Evolutionary conservation across 1,284 basidiomycete genomes (phyloP), one percentile per base, ranked within the genome.

Genomic region (Tilletiopsis washingtonensis): DNA sequence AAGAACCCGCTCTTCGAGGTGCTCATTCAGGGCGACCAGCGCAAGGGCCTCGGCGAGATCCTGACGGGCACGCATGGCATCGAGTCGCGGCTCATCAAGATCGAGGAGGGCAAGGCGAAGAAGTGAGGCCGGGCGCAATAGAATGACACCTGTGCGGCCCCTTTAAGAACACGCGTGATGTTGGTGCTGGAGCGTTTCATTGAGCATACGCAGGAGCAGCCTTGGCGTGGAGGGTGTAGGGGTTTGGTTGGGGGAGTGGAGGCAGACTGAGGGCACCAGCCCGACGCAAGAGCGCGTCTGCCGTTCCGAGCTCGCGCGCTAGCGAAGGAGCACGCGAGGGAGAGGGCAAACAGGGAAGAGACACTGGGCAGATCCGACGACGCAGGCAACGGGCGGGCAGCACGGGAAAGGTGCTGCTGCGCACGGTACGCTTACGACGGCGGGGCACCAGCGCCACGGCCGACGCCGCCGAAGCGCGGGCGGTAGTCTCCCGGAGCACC

Each of bases 401-500:
- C 38, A 6, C 9, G 38, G n/a, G 38, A 9, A 14, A 9, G n/a
- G 38, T 40, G 5, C 20, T 40, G 5, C 38, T 12, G n/a, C 11
- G 5, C 5, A 5, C 19, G 38, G 12, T 21, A 11, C 20, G 32
- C 45, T 66, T 69, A 71, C 61, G 69, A 59, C 53, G 63, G 57
- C 51, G 59, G 66, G 24, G 51, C 37, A 34, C 29, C 29, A 37
- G 62, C 68, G 42, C 66, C 66, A 54, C 66, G 59, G 49, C 66
- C 66, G 45, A 69, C 65, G 55, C 64, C 66, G 44, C 64, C 69
- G 54, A 67, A 73, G 47, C 70, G 67, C 44, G 70, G 70, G 21
- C 67, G 67, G 70, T 67, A 73, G 49, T 67, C 69, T 45, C 69
- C 69, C 32, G 64, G 64, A 44, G 65, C 62, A 26, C 65, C 64